Base-by-base conservation (phyloP, 2,329 filamentous ascomycete genomes). In the Thermoascus crustaceus region DNA sequence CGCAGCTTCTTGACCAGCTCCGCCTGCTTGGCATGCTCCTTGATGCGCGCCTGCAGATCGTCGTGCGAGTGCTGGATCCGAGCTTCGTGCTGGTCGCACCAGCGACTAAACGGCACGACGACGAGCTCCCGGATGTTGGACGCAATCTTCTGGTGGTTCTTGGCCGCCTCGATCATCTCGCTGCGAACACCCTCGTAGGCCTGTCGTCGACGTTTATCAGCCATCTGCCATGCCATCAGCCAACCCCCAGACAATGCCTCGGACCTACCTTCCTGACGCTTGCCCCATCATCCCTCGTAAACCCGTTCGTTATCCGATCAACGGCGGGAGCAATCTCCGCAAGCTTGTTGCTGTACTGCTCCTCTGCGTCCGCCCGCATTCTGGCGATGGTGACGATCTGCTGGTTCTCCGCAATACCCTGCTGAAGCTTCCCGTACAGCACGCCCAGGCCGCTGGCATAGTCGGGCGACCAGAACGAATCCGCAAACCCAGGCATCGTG, bases 401-500 rank as follows among this genome's bases (percentile, higher is more conserved):
- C 54, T 89, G 84, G 63, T 98, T 94, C 65, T 98, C 91, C 50
- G 88, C 76, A 40, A 93, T 83, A 42, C 91, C 91, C 64, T 98
- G 91, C 63, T 96, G 88, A 38, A 98, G 80, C 72, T 98, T 98
- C 61, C 80, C 80, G 57, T 96, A 98, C 46, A 98, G 76, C 46
- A 96, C 87, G 37, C 89, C 88, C 47, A 98, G 76, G 44, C 91
- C 88, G 71, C 85, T 87, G 60, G 89, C 89, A 73, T 96, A 96
- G 74, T 98, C 91, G 59, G 78, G 78, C 43, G 91, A 94, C 91
- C 91, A 98, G 69, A 98, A 96, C 33, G 88, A 94, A 67, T 89
- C 86, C 50, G 87, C 80, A 66, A 98, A 96, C 53, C 85, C 78
- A 50, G 84, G 82, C 84, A 89, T 89, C 59, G 63, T 78, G 55